Evolutionary conservation across 2,329 filamentous ascomycete species (phyloP), one percentile per base, ranked within the genome.

Genomic region (Clonostachys solani): DNA sequence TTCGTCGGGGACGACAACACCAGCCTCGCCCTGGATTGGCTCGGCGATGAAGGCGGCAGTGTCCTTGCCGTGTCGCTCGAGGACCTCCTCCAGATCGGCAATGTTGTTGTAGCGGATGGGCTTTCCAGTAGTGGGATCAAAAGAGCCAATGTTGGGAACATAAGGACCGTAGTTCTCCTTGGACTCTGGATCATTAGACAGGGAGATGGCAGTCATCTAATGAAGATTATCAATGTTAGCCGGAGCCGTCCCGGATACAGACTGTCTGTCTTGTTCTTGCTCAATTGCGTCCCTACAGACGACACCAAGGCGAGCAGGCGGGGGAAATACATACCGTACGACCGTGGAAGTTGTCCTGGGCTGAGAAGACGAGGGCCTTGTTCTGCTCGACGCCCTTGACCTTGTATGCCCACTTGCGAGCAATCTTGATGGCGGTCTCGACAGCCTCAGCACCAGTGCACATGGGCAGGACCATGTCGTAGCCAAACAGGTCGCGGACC

Each of bases 381-480:
- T 87, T 85, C 65, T 89, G 76, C 6, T 89, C 84, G 52, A 97
- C 92, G 18, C 86, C 84, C 79, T 97, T 96, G 64, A 89, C 84
- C 73, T 96, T 96, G 78, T 96, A 96, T 6, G 91, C 92, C 92
- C 92, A 97, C 72, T 97, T 97, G 55, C 92, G 81, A 49, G 92
- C 92, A 69, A 97, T 84, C 78, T 97, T 97, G 72, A 97, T 84
- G 12, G 87, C 92, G 0, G 92, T 96, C 78, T 97, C 92, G 35
- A 96, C 91, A 9, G 92, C 92, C 72, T 97, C 92, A 18, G 92
- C 92, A 49, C 92, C 92, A 3, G 92, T 97, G 75, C 96, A 96
- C 92, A 97, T 96, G 54, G 92, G 92, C 66, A 97, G 72, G 34
- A 96, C 90, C 92, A 96, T 96, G 69, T 97, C 92, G 65, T 95